Evolutionary conservation across 345 rosid genomes (phyloP).

Genomic region (Aurinia saxatilis): DNA sequence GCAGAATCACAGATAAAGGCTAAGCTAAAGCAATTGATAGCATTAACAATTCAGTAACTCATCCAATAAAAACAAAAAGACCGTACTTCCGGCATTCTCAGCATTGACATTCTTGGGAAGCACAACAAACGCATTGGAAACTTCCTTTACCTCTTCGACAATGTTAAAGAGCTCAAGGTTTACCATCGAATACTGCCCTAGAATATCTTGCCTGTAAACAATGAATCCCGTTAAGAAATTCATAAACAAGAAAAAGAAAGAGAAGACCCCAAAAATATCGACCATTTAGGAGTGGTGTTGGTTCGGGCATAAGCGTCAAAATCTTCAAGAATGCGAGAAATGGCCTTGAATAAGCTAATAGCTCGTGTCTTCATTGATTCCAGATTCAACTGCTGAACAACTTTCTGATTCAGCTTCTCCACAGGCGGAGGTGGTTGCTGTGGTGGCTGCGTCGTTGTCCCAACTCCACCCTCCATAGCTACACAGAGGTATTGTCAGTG

Average conservation of each 20-base stretch:
- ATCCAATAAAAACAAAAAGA: background rate
- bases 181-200: slow-evolving; percentile 89
- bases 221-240: slow-evolving; percentile 14
- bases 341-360: slow-evolving; percentile 63
- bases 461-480: slow-evolving; percentile 16
- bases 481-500: background rate
- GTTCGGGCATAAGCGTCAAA: slow-evolving; percentile 66
- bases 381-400: slow-evolving; percentile 66
- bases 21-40: background rate
- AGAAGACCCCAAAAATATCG: background rate
- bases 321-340: slow-evolving; percentile 88
- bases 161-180: slow-evolving; percentile 92
- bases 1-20: slow-evolving; percentile 11
- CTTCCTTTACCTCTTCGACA: slow-evolving; percentile 73
- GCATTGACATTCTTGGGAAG: slow-evolving; percentile 90
- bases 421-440: slow-evolving; percentile 15
- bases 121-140: slow-evolving; percentile 77
- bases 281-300: slow-evolving; percentile 89
- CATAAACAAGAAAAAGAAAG: background rate
- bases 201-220: slow-evolving; percentile 67
- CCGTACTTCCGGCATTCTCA: slow-evolving; percentile 66
- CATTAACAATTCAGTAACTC: background rate
- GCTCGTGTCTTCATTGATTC: slow-evolving; percentile 81
- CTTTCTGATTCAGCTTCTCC: slow-evolving; percentile 68
- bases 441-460: too few species aligned